Base-by-base conservation (phyloP, 768 basidiomycete species). In the Psilocybe sp. region DNA sequence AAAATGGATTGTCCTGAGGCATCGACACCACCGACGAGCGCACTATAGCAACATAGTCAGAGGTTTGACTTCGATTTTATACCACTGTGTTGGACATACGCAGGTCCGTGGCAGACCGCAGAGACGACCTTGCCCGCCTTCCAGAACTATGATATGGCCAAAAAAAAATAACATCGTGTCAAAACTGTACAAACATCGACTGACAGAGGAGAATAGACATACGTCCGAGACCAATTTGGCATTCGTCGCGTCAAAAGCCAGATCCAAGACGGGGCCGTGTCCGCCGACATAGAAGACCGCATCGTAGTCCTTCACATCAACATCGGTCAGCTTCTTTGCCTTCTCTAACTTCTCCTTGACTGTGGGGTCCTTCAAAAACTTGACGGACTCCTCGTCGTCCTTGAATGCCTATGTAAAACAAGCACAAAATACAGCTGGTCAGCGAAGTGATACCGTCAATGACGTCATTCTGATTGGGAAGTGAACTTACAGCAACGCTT, bases 31-130 rank as follows among this genome's bases (percentile, higher is more conserved):
- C 71, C 71, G 12, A 83, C 78, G 16, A 90, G 72, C 2, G 85
- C 86, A n/a, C 81, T 78, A 31, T 23, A 42, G 14, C 18, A 19
- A 43, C 35, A 28, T 43, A 15, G 56, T 44, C 36, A 47, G 0
- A 31, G 31, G n/a, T 28, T 28, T 36, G 16, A 40, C 33, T 47
- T 15, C 19, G 36, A 12, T 15, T 18, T 18, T 28, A 33, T 32
- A 28, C 13, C 47, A 46, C n/a, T 28, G 19, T 2, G 15, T n/a
- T 33, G 20, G 32, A 72, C 80, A 62, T 56, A 85, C 77, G 80
- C 86, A 45, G 89, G 80, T 13, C 89, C 90, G 67, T 92, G 90
- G 72, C 90, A 92, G 19, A 92, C 88, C 3, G 87, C 87, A 3
- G 82, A 58, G 6, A 81, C 78, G 52, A 85, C 66, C 69, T 89